A percentile compares a stretch with the other conserved stretches of the same genome.
phyloP scores from a whole-genome alignment of 2,329 filamentous ascomycete species.

The Elsinoe batatas region DNA sequence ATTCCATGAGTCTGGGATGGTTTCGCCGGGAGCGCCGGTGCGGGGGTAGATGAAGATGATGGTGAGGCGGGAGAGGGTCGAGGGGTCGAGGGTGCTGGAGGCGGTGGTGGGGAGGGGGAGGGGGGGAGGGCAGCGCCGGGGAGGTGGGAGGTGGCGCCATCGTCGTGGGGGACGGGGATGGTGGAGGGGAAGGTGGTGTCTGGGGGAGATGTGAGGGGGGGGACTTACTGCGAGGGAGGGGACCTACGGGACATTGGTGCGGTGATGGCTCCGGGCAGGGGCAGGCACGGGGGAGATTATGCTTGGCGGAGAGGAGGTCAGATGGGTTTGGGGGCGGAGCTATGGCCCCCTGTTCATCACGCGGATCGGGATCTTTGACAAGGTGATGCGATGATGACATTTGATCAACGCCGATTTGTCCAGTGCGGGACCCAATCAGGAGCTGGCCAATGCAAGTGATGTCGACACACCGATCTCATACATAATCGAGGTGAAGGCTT shows the following conservation, averaged over 20 bases:
- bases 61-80: constrained; percentile 28
- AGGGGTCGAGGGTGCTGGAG: constrained; percentile 24
- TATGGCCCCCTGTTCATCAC: constrained; percentile 6
- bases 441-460: constrained; percentile 6
- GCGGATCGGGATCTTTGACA: background rate
- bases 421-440: constrained; percentile 8
- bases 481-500: constrained; percentile 1
- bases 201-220: background rate
- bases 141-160: constrained; percentile 33
- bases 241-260: constrained; percentile 11
- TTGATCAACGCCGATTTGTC: background rate
- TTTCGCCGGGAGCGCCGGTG: constrained; percentile 31
- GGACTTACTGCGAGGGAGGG: background rate
- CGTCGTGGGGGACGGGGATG: constrained; percentile 31
- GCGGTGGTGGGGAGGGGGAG: constrained; percentile 28
- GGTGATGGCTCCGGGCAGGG: background rate
- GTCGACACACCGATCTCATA: constrained; percentile 9
- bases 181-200: constrained; percentile 24
- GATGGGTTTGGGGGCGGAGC: background rate
- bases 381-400: constrained; percentile 11
- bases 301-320: no score
- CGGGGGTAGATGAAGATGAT: constrained; percentile 37
- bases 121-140: constrained; percentile 22
- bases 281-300: no score
- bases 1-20: constrained; percentile 34